phyloP scores from a whole-genome alignment of 164 flowering plant species.

The Vitis rupestris region DNA sequence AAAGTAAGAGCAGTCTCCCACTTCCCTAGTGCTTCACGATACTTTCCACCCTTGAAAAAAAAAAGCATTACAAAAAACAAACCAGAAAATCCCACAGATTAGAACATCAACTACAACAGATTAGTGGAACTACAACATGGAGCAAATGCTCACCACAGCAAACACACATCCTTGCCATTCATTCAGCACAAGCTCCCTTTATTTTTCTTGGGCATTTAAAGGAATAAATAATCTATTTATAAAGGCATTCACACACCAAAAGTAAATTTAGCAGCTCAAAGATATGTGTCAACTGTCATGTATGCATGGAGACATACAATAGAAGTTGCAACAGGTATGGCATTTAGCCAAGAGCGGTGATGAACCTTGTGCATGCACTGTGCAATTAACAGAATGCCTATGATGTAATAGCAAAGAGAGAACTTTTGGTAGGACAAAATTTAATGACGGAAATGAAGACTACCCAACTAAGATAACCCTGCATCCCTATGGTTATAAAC shows the following conservation, averaged over 20 bases:
- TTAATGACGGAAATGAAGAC: too few relatives aligned
- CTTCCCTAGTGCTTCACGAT: conserved; percentile 77
- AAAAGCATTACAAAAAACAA: conserved; percentile 1
- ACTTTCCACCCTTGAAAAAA: conserved; percentile 65
- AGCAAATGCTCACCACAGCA: neutral
- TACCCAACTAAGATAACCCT: neutral
- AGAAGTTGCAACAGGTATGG: too few relatives aligned
- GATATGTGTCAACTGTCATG: too few relatives aligned
- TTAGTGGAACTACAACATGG: neutral
- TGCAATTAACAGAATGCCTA: too few relatives aligned
- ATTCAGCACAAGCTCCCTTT: neutral
- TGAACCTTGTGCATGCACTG: too few relatives aligned
- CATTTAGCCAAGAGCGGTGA: too few relatives aligned
- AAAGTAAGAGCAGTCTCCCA: conserved; percentile 89
- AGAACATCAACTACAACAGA: conserved; percentile 1
- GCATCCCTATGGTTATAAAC: neutral
- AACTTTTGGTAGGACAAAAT: too few relatives aligned
- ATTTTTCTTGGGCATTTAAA: neutral
- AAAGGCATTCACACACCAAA: too few relatives aligned
- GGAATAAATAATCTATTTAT: too few relatives aligned
- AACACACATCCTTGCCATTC: neutral
- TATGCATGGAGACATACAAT: too few relatives aligned
- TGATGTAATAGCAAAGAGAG: too few relatives aligned
- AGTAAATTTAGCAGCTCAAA: too few relatives aligned
- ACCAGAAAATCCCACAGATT: neutral